Evolutionary conservation across 805 yeast species (phyloP).

Genomic region (Lipomyces oligophaga): DNA sequence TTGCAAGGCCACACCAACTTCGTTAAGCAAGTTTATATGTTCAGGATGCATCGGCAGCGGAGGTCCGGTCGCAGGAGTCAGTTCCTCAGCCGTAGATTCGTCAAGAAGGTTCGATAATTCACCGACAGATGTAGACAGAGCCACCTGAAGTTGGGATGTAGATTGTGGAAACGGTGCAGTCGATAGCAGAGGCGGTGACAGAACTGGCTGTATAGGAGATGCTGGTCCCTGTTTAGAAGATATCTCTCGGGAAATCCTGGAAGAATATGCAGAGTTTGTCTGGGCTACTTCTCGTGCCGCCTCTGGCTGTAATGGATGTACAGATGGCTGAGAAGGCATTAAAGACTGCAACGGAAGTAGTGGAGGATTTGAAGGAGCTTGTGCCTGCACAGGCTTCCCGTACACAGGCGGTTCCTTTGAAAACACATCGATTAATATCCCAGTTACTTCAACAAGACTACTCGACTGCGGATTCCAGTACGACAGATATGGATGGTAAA

Average conservation of each 20-base stretch:
- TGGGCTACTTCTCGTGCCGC: background rate
- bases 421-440: conserved; percentile 40
- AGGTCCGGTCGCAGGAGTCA: background rate
- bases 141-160: background rate
- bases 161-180: background rate
- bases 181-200: background rate
- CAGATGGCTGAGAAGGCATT: background rate
- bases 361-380: conserved; percentile 1
- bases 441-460: conserved; percentile 38
- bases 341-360: background rate
- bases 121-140: background rate
- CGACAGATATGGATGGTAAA: conserved; percentile 66
- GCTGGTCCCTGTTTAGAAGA: too few species aligned
- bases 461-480: conserved; percentile 47
- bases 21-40: conserved; percentile 31
- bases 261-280: background rate
- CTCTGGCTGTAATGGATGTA: conserved; percentile 4
- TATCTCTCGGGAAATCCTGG: too few species aligned
- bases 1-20: conserved; percentile 32
- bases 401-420: conserved; percentile 47
- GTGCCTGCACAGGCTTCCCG: conserved; percentile 33
- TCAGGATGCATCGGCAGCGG: conserved; percentile 41
- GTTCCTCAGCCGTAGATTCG: conserved; percentile 6
- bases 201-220: background rate
- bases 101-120: conserved; percentile 9